Evolutionary conservation across 2,329 filamentous ascomycete species (phyloP).

Genomic region (Aspergillus ochraceus): DNA sequence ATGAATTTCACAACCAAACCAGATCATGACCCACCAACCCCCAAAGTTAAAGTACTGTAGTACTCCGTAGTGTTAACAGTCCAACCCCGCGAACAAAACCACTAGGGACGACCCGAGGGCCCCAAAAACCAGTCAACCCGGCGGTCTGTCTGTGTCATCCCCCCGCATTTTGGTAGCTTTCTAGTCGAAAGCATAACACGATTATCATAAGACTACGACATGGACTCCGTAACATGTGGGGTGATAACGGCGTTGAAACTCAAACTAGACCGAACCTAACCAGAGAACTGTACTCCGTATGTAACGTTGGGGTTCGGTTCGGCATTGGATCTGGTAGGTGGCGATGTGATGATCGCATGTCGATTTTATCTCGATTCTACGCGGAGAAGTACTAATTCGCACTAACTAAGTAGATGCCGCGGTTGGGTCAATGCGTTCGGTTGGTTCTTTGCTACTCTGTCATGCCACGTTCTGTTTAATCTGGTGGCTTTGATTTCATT

Average conservation of each 20-base stretch:
- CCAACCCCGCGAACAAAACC: not conserved
- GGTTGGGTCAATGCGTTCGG: not conserved
- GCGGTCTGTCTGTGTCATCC: no score
- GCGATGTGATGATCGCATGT: not conserved
- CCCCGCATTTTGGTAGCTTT: not conserved
- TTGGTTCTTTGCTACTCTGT: not conserved
- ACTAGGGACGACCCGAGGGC: not conserved
- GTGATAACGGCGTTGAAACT: not conserved
- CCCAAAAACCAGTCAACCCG: not conserved
- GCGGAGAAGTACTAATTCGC: not conserved
- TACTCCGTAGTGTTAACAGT: no score
- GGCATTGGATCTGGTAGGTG: not conserved
- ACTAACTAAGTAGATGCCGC: not conserved
- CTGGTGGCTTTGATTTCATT: not conserved
- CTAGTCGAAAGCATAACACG: not conserved
- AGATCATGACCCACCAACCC: not conserved
- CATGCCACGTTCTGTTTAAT: not conserved
- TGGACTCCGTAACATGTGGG: no score
- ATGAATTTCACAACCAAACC: no score
- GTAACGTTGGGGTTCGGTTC: no score
- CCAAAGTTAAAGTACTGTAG: not conserved
- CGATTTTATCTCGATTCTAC: not conserved
- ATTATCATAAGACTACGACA: not conserved
- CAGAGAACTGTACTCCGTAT: no score
- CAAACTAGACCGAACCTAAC: no score